These are phyloP conservation scores for Glebionis coronaria DNA, from an alignment of 129 eudicot genomes.

Conservation along the genomic window DNA sequence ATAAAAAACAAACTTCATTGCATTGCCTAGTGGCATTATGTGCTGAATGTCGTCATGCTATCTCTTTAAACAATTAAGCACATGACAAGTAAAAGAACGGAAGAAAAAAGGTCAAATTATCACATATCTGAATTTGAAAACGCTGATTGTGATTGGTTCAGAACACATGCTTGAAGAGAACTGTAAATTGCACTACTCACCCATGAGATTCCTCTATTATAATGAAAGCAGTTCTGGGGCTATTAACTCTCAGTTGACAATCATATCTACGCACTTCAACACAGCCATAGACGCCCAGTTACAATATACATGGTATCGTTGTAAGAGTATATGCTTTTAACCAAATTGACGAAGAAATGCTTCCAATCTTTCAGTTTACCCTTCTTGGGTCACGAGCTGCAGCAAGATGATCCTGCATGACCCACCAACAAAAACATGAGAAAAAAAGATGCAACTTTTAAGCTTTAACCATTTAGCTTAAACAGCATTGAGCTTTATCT, in stretches of 20 bases:
- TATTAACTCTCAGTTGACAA: slow-evolving; percentile 9
- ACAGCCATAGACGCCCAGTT: slow-evolving; percentile 10
- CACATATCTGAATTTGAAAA: slow-evolving; percentile 15
- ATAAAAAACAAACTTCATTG: neutral
- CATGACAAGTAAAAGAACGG: neutral
- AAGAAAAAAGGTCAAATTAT: neutral
- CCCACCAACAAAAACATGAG: slow-evolving; percentile 3
- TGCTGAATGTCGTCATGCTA: neutral
- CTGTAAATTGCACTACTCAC: slow-evolving; percentile 1
- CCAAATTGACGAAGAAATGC: slow-evolving; percentile 4
- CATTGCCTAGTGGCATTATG: neutral
- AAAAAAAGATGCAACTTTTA: neutral
- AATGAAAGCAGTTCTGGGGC: neutral
- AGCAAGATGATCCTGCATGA: slow-evolving; percentile 89
- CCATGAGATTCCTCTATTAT: slow-evolving; percentile 16
- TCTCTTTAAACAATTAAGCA: neutral
- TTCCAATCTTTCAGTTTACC: slow-evolving; percentile 37
- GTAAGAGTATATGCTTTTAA: slow-evolving; percentile 16
- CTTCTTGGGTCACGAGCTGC: slow-evolving; percentile 88
- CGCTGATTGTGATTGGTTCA: neutral
- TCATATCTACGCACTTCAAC: slow-evolving; percentile 18
- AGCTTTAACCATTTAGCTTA: no score
- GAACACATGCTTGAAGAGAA: slow-evolving; percentile 12
- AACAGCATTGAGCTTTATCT: no score
- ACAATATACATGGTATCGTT: slow-evolving; percentile 1